phyloP scores from a whole-genome alignment of 2,329 filamentous ascomycete genomes.

The Teratosphaeria gauchensis region DNA sequence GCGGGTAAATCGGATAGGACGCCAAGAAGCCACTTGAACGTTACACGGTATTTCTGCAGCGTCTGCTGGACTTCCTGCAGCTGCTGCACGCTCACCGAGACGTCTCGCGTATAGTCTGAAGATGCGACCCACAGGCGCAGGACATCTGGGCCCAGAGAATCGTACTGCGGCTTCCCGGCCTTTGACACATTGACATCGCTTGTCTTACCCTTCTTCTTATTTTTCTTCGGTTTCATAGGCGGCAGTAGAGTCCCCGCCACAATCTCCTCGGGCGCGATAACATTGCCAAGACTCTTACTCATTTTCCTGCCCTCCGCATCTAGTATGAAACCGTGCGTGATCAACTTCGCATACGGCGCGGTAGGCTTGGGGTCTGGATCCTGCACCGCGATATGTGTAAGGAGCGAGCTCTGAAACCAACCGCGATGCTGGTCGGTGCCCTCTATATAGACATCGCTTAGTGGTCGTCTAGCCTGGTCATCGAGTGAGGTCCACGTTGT shows the following conservation, averaged over 20 bases:
- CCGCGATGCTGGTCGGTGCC: constrained; percentile 93
- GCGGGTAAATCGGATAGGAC: constrained; percentile 30
- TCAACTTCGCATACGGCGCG: constrained; percentile 71
- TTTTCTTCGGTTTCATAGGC: constrained; percentile 45
- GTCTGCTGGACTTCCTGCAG: constrained; percentile 66
- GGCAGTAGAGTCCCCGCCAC: constrained; percentile 74
- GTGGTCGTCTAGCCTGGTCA: constrained; percentile 21
- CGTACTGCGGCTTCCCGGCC: constrained; percentile 19
- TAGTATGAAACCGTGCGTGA: constrained; percentile 91
- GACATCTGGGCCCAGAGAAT: constrained; percentile 66
- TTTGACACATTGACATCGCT: constrained; percentile 15
- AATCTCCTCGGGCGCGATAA: constrained; percentile 69
- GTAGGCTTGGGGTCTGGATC: constrained; percentile 28
- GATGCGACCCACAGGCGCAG: constrained; percentile 85
- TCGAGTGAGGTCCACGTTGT: constrained; percentile 68
- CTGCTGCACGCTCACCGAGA: constrained; percentile 69
- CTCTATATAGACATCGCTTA: constrained; percentile 83
- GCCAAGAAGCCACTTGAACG: constrained; percentile 82
- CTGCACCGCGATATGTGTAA: constrained; percentile 69
- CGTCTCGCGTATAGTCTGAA: constrained; percentile 83
- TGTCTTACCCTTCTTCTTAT: constrained; percentile 31
- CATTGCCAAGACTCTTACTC: constrained; percentile 94
- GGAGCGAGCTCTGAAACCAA: constrained; percentile 94
- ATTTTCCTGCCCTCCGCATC: constrained; percentile 91
- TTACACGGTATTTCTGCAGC: constrained; percentile 79